These are phyloP conservation scores for Neonectria ditissima DNA, from an alignment of 2,329 filamentous ascomycete genomes.

Conservation along the genomic window DNA sequence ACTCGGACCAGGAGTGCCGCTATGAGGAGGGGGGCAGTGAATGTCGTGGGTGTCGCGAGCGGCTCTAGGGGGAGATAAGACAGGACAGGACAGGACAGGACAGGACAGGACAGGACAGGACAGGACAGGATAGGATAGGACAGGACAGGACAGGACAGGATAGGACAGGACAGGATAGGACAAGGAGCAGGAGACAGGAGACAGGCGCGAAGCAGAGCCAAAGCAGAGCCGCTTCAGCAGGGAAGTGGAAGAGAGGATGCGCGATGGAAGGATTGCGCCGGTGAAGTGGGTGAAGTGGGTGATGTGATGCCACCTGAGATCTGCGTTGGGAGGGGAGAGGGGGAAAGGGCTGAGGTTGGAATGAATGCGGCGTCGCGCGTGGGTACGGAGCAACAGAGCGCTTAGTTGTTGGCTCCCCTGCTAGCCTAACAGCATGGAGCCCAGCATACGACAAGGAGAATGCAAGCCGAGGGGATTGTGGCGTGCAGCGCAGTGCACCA, in stretches of 20 bases:
- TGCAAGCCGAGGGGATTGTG: constrained; percentile 34
- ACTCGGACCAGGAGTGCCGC: constrained; percentile 35
- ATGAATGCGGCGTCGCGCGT: constrained; percentile 41
- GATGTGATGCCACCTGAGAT: constrained; percentile 33
- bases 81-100: constrained; percentile 4
- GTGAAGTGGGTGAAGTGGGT: constrained; percentile 1
- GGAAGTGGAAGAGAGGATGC: constrained; percentile 2
- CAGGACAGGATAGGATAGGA: constrained; percentile 10
- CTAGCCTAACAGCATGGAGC: constrained; percentile 32
- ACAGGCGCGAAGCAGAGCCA: not conserved
- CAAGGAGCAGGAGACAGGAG: constrained; percentile 1
- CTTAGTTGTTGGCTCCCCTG: constrained; percentile 42
- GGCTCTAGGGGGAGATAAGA: constrained; percentile 10
- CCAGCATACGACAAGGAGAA: constrained; percentile 30
- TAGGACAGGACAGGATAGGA: constrained; percentile 3
- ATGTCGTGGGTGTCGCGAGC: constrained; percentile 8
- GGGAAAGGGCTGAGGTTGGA: constrained; percentile 43
- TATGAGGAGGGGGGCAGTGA: constrained; percentile 19
- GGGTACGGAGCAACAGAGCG: constrained; percentile 42
- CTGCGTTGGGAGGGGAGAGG: constrained; percentile 36
- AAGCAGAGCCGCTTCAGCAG: constrained; percentile 12
- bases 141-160: constrained; percentile 1
- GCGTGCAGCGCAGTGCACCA: constrained; percentile 25
- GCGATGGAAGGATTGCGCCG: constrained; percentile 13
- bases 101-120: not conserved